Base-by-base conservation (phyloP, 331 rosid species). In the Quercus tomentella region DNA sequence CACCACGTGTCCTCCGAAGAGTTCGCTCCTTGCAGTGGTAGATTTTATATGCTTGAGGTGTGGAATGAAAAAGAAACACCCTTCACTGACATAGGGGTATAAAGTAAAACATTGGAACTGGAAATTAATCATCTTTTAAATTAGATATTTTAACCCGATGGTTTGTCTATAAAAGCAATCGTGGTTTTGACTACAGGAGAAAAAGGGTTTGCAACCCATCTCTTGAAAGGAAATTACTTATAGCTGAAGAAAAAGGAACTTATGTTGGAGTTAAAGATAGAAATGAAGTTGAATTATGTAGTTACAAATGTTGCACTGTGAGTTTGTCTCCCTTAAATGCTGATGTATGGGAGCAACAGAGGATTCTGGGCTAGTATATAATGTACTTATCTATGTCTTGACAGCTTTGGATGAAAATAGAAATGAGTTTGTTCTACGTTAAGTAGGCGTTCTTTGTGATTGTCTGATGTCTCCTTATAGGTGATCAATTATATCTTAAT, bases 11-110 rank as follows among this genome's bases (percentile, higher is more conserved):
- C 56, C 94, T 92, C 33, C 90, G 97, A 3, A 87, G 97, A 72
- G 87, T 88, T 78, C 81, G 58, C 66, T 92, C 97, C 22, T 73
- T 77, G 83, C 68, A 89, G 78, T 94, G 97, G 98, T 94, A 89
- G 88, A 78, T 74, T 33, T 58, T 70, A 80, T 52, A 77, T 82
- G 77, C 78, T 77, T 45, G 76, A 57, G 76, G 51, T 83, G 83
- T 67, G 35, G 79, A 45, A 33, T 5, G 60, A 70, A 66, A 80
- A 75, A 70, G 43, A 76, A 81, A 62, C 70, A 67, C 77, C 45
- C 56, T 49, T 30, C 76, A 8, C 22, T 65, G 83, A 43, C 73
- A 26, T 57, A 65, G 62, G 57, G 56, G 72, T 58, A 37, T 17
- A 60, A 72, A 22, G 49, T 58, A 51, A 73, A 67, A 70, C 26